Conservation (phyloP, 169 alveolate genomes). For the Eimeria necatrix region DNA sequence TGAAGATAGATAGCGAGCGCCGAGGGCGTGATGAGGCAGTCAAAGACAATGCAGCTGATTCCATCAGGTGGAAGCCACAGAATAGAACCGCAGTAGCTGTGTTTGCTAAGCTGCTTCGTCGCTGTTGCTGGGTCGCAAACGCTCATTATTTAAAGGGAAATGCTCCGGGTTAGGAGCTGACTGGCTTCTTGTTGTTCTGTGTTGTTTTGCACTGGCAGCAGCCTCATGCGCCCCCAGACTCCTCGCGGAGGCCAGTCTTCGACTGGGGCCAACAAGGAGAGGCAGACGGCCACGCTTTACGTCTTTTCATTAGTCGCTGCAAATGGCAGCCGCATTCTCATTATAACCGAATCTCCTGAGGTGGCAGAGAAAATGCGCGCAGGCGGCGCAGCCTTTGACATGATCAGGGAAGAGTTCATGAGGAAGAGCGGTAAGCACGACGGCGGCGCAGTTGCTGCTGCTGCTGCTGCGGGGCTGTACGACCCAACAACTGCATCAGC, state of each 20-base stretch:
- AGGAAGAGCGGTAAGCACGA: not conserved
- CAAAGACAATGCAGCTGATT: too few relatives aligned
- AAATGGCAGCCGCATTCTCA: constrained; percentile 40
- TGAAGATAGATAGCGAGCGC: too few relatives aligned
- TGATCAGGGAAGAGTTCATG: constrained; percentile 26
- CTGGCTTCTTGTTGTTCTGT: not conserved
- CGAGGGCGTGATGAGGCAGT: too few relatives aligned
- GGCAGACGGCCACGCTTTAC: not conserved
- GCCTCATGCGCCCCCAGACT: constrained; percentile 32
- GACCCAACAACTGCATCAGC: not conserved
- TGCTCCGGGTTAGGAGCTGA: too few relatives aligned
- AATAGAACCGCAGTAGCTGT: too few relatives aligned
- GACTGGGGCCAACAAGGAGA: not conserved
- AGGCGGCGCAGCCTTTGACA: constrained; percentile 50
- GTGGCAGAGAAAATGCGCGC: constrained; percentile 45
- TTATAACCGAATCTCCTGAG: not conserved
- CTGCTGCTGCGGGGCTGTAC: not conserved
- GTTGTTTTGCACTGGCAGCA: not conserved
- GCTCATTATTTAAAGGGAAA: too few relatives aligned
- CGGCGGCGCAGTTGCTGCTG: not conserved
- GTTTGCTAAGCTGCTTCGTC: too few relatives aligned
- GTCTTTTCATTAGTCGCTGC: constrained; percentile 32
- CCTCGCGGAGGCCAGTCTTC: constrained; percentile 29
- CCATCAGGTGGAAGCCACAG: too few relatives aligned
- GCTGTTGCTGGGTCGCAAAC: too few relatives aligned